Percentiles rank a stretch among this genome's conserved stretches.
These are phyloP conservation scores for Myriosclerotinia duriaeana DNA, from an alignment of 2,329 filamentous ascomycete genomes.

Conservation along the genomic window DNA sequence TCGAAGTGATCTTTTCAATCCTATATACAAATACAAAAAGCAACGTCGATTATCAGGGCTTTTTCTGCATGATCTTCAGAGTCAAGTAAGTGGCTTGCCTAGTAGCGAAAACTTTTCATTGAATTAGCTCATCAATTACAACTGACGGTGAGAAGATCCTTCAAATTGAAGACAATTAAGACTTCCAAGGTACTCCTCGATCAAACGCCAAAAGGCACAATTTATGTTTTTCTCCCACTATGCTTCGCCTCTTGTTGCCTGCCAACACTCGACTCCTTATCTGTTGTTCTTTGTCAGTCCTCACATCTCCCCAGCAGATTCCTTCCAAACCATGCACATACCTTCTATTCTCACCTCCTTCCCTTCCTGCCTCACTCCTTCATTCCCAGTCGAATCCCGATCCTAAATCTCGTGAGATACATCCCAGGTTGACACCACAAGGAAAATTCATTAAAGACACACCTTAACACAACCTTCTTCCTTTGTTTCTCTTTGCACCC, in stretches of 20 bases:
- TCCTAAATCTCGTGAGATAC: neutral
- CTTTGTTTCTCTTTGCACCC: neutral
- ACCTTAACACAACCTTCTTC: accelerated
- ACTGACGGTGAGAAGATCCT: too few relatives aligned
- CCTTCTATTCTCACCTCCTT: neutral
- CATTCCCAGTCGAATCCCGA: too few relatives aligned
- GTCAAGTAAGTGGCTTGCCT: too few relatives aligned
- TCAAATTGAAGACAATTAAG: too few relatives aligned
- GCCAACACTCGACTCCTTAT: neutral
- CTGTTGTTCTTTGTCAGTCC: neutral
- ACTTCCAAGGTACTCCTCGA: neutral
- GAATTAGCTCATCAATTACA: neutral
- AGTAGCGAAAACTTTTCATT: neutral
- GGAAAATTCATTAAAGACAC: neutral
- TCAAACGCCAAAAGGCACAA: accelerated
- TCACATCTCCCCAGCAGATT: too few relatives aligned
- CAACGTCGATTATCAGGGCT: too few relatives aligned
- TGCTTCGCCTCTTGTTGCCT: neutral
- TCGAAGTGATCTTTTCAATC: too few relatives aligned
- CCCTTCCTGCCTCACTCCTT: neutral
- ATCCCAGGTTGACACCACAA: neutral
- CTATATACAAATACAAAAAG: too few relatives aligned
- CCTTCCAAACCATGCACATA: neutral
- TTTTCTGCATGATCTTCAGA: too few relatives aligned
- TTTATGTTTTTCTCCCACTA: neutral